Percentiles rank a stretch among this genome's conserved stretches.
Evolutionary conservation across 2,329 filamentous ascomycete genomes (phyloP).

Genomic region (Colletotrichum lini): DNA sequence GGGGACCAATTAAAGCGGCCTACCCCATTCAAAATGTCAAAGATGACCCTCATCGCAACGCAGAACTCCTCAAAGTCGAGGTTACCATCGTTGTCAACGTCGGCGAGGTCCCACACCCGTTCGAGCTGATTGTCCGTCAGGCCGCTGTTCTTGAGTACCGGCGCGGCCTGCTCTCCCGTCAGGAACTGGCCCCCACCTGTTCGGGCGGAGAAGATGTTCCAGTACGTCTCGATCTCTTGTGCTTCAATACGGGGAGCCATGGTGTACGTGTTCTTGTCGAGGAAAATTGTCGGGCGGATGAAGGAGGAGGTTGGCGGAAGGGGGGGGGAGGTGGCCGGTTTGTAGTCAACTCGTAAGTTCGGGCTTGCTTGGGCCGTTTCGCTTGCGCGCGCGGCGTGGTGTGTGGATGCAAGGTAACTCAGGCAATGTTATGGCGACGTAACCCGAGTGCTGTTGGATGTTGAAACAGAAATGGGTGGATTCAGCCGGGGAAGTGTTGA

Average conservation of each 20-base stretch:
- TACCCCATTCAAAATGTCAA: slow-evolving; percentile 96
- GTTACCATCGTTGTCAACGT: slow-evolving; percentile 97
- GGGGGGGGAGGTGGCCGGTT: slow-evolving; percentile 3
- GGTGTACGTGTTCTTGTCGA: slow-evolving; percentile 42
- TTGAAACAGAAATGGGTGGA: slow-evolving; percentile 1
- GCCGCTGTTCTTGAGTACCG: slow-evolving; percentile 75
- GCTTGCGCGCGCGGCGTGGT: background rate
- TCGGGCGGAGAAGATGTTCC: slow-evolving; percentile 74
- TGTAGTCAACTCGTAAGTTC: background rate
- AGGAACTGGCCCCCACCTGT: slow-evolving; percentile 73
- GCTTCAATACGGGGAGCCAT: slow-evolving; percentile 75
- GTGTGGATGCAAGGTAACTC: background rate
- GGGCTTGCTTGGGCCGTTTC: slow-evolving; percentile 8
- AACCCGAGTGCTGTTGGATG: background rate
- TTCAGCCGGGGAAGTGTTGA: slow-evolving; percentile 15
- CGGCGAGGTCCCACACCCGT: slow-evolving; percentile 95
- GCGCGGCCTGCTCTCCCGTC: slow-evolving; percentile 73
- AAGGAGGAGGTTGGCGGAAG: slow-evolving; percentile 1
- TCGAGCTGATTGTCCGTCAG: slow-evolving; percentile 86
- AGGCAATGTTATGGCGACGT: background rate
- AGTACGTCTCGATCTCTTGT: slow-evolving; percentile 75
- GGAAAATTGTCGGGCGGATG: slow-evolving; percentile 9
- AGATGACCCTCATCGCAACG: slow-evolving; percentile 98
- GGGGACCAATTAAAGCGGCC: slow-evolving; percentile 48
- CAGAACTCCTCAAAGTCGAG: slow-evolving; percentile 99